A percentile compares a stretch with the other conserved stretches of the same genome.
Conservation (phyloP, 106 monocot genomes). For the Dendrobium officinale region DNA sequence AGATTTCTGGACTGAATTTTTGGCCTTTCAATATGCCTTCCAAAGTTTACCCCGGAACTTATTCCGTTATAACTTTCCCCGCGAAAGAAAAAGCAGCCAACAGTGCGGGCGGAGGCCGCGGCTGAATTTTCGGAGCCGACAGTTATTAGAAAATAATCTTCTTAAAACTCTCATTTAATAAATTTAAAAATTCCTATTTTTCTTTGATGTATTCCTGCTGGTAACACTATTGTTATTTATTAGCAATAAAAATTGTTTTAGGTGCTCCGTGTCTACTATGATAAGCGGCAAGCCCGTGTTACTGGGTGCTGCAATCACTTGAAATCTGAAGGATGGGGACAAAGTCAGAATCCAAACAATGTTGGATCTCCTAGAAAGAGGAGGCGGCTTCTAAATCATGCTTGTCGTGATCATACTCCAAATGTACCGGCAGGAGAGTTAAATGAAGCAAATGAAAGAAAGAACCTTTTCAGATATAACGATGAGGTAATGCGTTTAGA, state of each 20-base stretch:
- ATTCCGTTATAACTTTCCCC: no score
- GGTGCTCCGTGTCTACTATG: conserved; percentile 73
- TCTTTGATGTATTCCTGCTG: neutral
- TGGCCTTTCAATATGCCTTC: no score
- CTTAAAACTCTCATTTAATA: neutral
- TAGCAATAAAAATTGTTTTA: conserved; percentile 10
- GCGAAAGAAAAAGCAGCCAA: no score
- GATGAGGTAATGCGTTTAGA: conserved; percentile 11
- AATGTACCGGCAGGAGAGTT: conserved; percentile 9
- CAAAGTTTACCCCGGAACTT: no score
- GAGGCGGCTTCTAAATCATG: conserved; percentile 25
- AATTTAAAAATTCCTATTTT: neutral
- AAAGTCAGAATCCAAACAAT: neutral
- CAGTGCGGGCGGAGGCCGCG: no score
- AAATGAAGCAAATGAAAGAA: conserved; percentile 7
- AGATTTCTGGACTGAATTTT: no score
- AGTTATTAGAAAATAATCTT: neutral
- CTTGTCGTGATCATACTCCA: conserved; percentile 1
- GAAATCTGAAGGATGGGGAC: conserved; percentile 15
- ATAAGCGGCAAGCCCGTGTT: conserved; percentile 22
- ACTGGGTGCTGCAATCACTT: conserved; percentile 3
- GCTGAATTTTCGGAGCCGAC: no score
- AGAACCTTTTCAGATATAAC: neutral
- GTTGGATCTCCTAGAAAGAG: conserved; percentile 27
- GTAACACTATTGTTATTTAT: neutral